Base-by-base conservation (phyloP, 805 yeast genomes). In the Candida nemodendra region DNA sequence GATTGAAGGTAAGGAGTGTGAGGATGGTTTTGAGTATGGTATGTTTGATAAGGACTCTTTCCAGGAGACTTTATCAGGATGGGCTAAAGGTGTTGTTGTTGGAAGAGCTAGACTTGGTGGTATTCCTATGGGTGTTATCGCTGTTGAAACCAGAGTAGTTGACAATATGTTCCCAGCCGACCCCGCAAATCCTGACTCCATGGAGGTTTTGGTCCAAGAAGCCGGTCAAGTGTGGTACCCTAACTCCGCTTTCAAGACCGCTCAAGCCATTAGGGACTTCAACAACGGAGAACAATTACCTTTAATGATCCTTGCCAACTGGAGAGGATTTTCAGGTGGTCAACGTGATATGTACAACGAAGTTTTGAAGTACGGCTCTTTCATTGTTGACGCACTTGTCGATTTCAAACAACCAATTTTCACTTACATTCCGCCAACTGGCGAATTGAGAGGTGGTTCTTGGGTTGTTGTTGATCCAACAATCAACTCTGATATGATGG, bases 271-370 rank as follows among this genome's bases (percentile, higher is more conserved):
- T 56, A 84, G 83, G 50, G 99, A 93, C 63, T 93, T 93, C 79
- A 93, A 93, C 75, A 72, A 88, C 61, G 99, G 99, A 74, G 99
- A 93, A 68, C 91, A 90, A 67, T 76, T 93, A 59, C 99, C 99
- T 48, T 74, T 93, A 65, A 86, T 93, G 95, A 88, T 93, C 51
- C 71, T 93, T 54, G 99, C 99, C 43, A 93, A 93, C 78, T 93
- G 99, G 99, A 86, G 99, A 81, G 99, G 99, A 59, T 93, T 93
- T 81, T 88, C 97, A 51, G 99, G 99, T 74, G 99, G 99, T 64
- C 99, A 93, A 74, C 86, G 97, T 63, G 99, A 93, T 67, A 93
- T 93, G 99, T 95, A 84, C 76, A 88, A 90, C 58, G 99, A 93
- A 71, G 95, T 93, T 30, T 81, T 93, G 71, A 93, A 93, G 67